Evolutionary conservation across 2,329 filamentous ascomycete genomes (phyloP).

Genomic region (Talaromyces sp.): DNA sequence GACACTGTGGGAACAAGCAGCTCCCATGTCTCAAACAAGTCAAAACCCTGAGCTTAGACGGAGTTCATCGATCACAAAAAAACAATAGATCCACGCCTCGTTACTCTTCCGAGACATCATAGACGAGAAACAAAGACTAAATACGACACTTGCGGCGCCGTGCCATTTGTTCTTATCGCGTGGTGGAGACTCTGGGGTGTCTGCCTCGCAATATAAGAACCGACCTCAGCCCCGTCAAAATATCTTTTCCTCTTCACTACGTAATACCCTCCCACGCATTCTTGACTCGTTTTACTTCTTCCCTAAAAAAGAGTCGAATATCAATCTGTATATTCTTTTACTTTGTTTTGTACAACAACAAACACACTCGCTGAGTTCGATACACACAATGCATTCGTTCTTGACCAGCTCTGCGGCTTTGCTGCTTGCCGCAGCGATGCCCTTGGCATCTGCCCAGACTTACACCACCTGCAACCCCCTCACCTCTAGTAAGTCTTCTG

Average conservation of each 20-base stretch:
- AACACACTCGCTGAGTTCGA: background rate
- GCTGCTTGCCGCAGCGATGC: slow-evolving; percentile 28
- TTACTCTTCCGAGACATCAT: background rate
- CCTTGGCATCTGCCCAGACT: slow-evolving; percentile 61
- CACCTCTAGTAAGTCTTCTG: slow-evolving; percentile 25
- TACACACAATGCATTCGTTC: slow-evolving; percentile 27
- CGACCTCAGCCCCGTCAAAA: background rate
- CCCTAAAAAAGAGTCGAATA: background rate
- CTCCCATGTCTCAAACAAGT: slow-evolving; percentile 1
- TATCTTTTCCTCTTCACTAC: background rate
- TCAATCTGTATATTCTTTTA: background rate
- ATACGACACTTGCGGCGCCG: background rate
- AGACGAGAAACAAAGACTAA: slow-evolving; percentile 1
- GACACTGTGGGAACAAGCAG: background rate
- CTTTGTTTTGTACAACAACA: background rate
- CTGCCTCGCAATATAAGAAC: slow-evolving; percentile 1
- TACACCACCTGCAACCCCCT: slow-evolving; percentile 71
- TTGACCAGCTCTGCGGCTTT: slow-evolving; percentile 30
- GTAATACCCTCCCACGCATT: background rate
- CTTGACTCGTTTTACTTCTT: background rate
- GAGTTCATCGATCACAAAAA: background rate
- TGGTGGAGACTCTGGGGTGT: background rate
- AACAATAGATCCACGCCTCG: slow-evolving; percentile 4
- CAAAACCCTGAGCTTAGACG: background rate
- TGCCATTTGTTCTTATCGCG: background rate